Percentiles rank a stretch among this genome's conserved stretches.
These are phyloP conservation scores for Penstemon davidsonii DNA, from an alignment of 257 asterid genomes.

Conservation along the genomic window DNA sequence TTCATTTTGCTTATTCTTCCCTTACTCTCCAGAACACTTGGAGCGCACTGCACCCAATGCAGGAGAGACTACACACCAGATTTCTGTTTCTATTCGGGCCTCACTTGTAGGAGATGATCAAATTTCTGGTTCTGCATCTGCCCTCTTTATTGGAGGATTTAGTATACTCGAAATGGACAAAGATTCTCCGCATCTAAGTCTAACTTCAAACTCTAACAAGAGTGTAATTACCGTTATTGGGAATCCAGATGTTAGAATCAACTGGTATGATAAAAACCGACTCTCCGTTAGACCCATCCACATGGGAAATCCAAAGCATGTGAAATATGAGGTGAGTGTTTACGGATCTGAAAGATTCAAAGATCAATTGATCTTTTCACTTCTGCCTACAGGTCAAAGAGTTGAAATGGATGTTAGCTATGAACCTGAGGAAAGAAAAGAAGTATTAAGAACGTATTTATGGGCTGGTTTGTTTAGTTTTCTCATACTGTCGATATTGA, in stretches of 20 bases:
- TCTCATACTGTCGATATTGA: slow-evolving; percentile 33
- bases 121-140: slow-evolving; percentile 70
- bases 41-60: slow-evolving; percentile 39
- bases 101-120: slow-evolving; percentile 51
- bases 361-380: slow-evolving; percentile 62
- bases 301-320: slow-evolving; percentile 36
- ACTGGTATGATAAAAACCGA: slow-evolving; percentile 54
- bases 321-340: slow-evolving; percentile 53
- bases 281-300: slow-evolving; percentile 43
- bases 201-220: slow-evolving; percentile 47
- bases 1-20: slow-evolving; percentile 68
- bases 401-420: slow-evolving; percentile 54
- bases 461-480: slow-evolving; percentile 34
- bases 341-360: slow-evolving; percentile 38
- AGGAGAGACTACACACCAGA: slow-evolving; percentile 34
- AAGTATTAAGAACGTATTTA: slow-evolving; percentile 14
- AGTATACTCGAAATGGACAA: slow-evolving; percentile 52
- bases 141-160: slow-evolving; percentile 78
- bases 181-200: slow-evolving; percentile 47
- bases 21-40: slow-evolving; percentile 70
- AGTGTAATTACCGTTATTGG: slow-evolving; percentile 63
- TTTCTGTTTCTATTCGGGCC: slow-evolving; percentile 58
- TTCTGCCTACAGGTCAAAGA: slow-evolving; percentile 76
- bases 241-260: slow-evolving; percentile 59
- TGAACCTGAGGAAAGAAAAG: slow-evolving; percentile 47